Conservation (phyloP, 306 rosid species). For the Castanea sativa region DNA sequence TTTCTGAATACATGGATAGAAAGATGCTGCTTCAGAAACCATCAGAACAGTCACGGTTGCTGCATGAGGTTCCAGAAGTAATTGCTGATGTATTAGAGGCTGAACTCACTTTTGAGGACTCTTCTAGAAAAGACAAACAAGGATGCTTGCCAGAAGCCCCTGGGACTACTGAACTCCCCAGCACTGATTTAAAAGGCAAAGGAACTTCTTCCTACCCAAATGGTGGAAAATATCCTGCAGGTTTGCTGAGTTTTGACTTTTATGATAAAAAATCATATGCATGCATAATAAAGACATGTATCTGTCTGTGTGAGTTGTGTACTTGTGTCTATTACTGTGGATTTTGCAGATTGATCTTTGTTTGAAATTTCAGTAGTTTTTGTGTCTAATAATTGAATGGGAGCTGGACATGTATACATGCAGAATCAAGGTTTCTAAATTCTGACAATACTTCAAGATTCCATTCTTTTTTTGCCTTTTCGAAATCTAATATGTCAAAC, state of each 20-base stretch:
- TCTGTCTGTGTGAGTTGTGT: background rate
- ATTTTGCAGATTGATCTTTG: background rate
- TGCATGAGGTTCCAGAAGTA: constrained; percentile 47
- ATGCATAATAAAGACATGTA: background rate
- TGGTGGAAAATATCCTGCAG: constrained; percentile 34
- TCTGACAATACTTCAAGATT: background rate
- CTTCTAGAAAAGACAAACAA: constrained; percentile 28
- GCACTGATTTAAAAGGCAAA: constrained; percentile 12
- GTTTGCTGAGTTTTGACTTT: constrained; percentile 24
- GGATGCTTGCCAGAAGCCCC: constrained; percentile 26
- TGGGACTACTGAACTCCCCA: constrained; percentile 22
- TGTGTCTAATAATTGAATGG: background rate
- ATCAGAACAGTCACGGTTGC: constrained; percentile 52
- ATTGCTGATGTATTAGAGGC: constrained; percentile 47
- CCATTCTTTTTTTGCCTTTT: background rate
- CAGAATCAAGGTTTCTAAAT: background rate
- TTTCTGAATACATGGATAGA: constrained; percentile 45
- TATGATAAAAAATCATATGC: background rate
- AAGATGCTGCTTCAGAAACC: constrained; percentile 48
- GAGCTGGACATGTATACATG: background rate
- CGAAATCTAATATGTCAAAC: background rate
- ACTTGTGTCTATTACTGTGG: background rate
- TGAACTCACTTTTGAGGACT: constrained; percentile 30
- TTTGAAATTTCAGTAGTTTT: background rate
- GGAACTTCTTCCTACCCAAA: constrained; percentile 15